A percentile compares a stretch with the other conserved stretches of the same genome.
Conservation (phyloP, 1,284 basidiomycete species). For the Retiboletus flavoniger region DNA sequence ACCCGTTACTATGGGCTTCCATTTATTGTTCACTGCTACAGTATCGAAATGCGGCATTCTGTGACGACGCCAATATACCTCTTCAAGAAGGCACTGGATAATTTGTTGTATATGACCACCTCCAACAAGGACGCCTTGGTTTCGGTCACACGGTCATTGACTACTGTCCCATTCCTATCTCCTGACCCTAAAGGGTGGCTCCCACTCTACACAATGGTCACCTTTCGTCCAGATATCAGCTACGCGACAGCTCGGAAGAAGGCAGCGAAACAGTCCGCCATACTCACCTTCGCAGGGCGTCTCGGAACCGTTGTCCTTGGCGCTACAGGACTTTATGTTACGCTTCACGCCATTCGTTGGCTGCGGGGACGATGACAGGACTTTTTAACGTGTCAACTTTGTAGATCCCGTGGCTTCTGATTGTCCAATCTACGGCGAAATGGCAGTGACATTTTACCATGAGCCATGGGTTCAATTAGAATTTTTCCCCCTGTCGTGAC, state of each 20-base stretch:
- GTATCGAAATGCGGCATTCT: slow-evolving; percentile 91
- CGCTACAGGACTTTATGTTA: slow-evolving; percentile 42
- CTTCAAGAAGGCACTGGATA: slow-evolving; percentile 81
- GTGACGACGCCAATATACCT: slow-evolving; percentile 84
- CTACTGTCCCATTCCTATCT: slow-evolving; percentile 54
- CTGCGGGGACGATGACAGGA: slow-evolving; percentile 31
- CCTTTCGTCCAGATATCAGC: slow-evolving; percentile 91
- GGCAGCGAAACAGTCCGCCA: slow-evolving; percentile 56
- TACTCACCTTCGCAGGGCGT: slow-evolving; percentile 47
- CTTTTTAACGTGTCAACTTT: slow-evolving; percentile 14
- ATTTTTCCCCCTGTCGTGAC: slow-evolving; percentile 20
- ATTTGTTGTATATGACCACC: slow-evolving; percentile 63
- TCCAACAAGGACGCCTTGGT: slow-evolving; percentile 45
- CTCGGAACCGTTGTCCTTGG: slow-evolving; percentile 47
- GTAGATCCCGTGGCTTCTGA: slow-evolving; percentile 32
- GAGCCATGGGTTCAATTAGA: slow-evolving; percentile 24
- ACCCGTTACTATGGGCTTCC: slow-evolving; percentile 21
- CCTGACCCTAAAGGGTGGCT: slow-evolving; percentile 75
- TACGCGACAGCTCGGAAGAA: slow-evolving; percentile 74
- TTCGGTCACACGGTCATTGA: slow-evolving; percentile 41
- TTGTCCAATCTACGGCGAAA: slow-evolving; percentile 14
- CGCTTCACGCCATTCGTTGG: slow-evolving; percentile 40
- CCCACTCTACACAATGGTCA: slow-evolving; percentile 95
- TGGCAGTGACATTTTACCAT: slow-evolving; percentile 17
- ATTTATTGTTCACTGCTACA: slow-evolving; percentile 37